Base-by-base conservation (phyloP, 202 grass and related monocot genomes). In the Dendrocalamus latiflorus region DNA sequence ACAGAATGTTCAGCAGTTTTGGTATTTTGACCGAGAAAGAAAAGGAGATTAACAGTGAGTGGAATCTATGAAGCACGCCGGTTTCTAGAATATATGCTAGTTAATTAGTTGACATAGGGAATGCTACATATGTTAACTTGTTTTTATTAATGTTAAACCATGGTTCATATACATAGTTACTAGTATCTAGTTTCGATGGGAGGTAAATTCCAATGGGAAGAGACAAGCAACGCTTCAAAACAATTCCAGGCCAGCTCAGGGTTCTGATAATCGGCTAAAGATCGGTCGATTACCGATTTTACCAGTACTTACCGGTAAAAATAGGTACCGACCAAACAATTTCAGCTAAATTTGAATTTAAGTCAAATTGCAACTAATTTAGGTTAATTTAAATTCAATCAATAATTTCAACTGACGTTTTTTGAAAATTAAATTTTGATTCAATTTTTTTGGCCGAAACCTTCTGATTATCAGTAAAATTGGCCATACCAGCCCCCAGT, bases 161-260 rank as follows among this genome's bases (percentile, higher is more conserved):
- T 63, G 34, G 28, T 28, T 61, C 16, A 10, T 4, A 70, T 22
- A 9, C 30, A 17, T 37, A 37, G 55, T 1, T 57, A 24, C 20
- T 24, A 24, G 20, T 24, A 37, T 22, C n/a, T 43, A 9, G 16
- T 37, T 56, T 65, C 50, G 58, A n/a, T 47, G 80, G 26, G 26
- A 65, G 70, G 77, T 86, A 86, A 86, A 41, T 75, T 69, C 77
- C 70, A 86, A 39, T 49, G 77, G 74, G 70, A 68, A 75, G 70
- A 68, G 70, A 86, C 37, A 57, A 28, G 38, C 20, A 39, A 11
- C 28, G 6, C 11, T 41, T 68, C 74, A 41, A 49, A 73, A 72
- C 30, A 51, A 37, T 74, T 75, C 15, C 24, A 50, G 84, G 44
- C 28, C 61, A 17, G 83, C 4, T 36, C 34, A 36, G 5, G 34